phyloP scores from a whole-genome alignment of 2,329 filamentous ascomycete species.

The Fonsecaea nubica region DNA sequence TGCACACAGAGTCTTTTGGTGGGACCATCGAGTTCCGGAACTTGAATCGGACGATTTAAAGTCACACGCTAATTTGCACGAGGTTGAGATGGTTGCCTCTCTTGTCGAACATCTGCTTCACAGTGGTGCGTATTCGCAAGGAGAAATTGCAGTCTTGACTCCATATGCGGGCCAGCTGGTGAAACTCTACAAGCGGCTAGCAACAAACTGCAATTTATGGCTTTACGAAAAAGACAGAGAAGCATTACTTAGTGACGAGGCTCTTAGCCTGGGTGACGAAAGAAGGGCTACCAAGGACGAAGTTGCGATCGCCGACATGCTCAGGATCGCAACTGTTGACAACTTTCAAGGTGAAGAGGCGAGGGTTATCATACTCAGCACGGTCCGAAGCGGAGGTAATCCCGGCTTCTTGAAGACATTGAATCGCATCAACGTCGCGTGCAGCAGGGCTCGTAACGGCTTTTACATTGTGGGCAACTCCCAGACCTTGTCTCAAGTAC shows the following conservation, averaged over 20 bases:
- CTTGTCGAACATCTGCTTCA: slow-evolving; percentile 42
- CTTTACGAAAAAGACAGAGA: slow-evolving; percentile 42
- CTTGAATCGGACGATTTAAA: slow-evolving; percentile 35
- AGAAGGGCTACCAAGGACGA: slow-evolving; percentile 31
- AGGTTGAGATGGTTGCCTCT: slow-evolving; percentile 42
- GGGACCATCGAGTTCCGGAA: slow-evolving; percentile 42
- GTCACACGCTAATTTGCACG: slow-evolving; percentile 42
- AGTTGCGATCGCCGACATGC: slow-evolving; percentile 40
- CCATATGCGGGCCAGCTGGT: slow-evolving; percentile 44
- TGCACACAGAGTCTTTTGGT: slow-evolving; percentile 42
- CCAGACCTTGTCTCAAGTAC: slow-evolving; percentile 37
- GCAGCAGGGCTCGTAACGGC: slow-evolving; percentile 45
- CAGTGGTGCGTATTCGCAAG: slow-evolving; percentile 40
- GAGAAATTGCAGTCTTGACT: slow-evolving; percentile 45
- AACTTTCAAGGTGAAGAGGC: slow-evolving; percentile 49
- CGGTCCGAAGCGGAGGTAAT: slow-evolving; percentile 44
- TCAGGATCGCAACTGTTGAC: slow-evolving; percentile 43
- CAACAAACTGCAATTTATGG: slow-evolving; percentile 41
- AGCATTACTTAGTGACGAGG: slow-evolving; percentile 38
- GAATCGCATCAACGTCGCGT: slow-evolving; percentile 47
- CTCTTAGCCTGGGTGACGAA: slow-evolving; percentile 34
- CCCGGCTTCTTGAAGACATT: slow-evolving; percentile 44
- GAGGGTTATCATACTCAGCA: slow-evolving; percentile 44
- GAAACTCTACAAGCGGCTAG: slow-evolving; percentile 38
- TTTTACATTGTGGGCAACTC: slow-evolving; percentile 47